Conservation (phyloP, 257 asterid genomes). For the Solanum ossicruentum region DNA sequence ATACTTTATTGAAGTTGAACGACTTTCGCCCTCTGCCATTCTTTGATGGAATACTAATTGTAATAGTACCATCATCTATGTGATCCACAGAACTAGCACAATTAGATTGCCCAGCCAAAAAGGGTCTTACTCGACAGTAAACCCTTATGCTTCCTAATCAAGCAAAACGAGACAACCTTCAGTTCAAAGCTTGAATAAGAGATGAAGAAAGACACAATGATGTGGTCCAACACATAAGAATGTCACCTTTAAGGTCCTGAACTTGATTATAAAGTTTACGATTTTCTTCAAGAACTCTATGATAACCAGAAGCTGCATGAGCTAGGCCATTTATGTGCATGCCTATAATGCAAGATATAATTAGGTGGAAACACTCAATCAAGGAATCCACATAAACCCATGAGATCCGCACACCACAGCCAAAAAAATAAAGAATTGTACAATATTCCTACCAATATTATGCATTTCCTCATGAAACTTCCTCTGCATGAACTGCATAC, state of each 20-base stretch:
- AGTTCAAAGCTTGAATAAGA: background rate
- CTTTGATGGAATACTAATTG: constrained; percentile 46
- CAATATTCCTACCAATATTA: constrained; percentile 45
- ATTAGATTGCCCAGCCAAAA: constrained; percentile 49
- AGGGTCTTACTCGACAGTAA: constrained; percentile 94
- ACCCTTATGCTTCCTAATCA: constrained; percentile 88
- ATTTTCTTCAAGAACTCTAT: constrained; percentile 89
- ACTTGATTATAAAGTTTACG: constrained; percentile 97
- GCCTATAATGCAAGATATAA: constrained; percentile 28
- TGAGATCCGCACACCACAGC: background rate
- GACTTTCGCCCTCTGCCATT: constrained; percentile 64
- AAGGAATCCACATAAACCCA: background rate
- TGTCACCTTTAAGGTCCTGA: constrained; percentile 88
- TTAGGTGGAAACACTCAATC: background rate
- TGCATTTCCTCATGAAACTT: constrained; percentile 76
- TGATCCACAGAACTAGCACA: constrained; percentile 55
- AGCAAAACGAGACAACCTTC: background rate
- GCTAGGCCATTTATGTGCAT: constrained; percentile 75
- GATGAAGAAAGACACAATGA: background rate
- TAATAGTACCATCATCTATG: constrained; percentile 78
- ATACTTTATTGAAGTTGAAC: constrained; percentile 85
- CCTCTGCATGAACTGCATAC: constrained; percentile 87
- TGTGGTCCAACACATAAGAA: background rate
- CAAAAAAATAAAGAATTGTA: background rate
- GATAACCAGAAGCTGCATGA: constrained; percentile 96